Percentiles rank a stretch among this genome's conserved stretches.
Conservation (phyloP, 1,284 basidiomycete species). For the Chondrostereum purpureum region DNA sequence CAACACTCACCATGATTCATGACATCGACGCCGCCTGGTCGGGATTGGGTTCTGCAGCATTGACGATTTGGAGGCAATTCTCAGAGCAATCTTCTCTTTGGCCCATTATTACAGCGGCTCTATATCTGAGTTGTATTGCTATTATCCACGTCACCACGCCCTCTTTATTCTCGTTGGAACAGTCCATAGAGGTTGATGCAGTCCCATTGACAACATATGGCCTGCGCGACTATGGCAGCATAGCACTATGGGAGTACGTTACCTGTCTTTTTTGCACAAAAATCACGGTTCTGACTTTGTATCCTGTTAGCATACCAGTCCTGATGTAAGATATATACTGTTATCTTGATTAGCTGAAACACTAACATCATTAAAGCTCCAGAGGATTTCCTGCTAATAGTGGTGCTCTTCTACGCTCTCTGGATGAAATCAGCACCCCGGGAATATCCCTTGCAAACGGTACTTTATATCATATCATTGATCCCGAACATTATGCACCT, state of each 20-base stretch:
- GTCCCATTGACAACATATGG: not conserved
- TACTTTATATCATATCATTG: not conserved
- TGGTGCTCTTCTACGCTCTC: not conserved
- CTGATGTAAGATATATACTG: not conserved
- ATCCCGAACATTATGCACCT: not conserved
- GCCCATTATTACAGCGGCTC: not conserved
- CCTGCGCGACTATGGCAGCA: not conserved
- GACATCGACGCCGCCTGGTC: not conserved
- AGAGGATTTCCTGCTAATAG: not conserved
- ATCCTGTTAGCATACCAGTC: not conserved
- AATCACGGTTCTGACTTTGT: not conserved
- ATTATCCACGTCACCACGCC: not conserved
- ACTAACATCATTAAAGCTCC: not conserved
- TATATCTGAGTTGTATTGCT: not conserved
- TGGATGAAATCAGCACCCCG: not conserved
- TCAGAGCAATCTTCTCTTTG: not conserved
- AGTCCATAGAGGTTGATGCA: not conserved
- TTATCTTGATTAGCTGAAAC: not conserved
- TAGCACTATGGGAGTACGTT: not conserved
- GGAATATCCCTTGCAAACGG: not conserved
- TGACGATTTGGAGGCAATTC: not conserved
- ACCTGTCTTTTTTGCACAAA: too few relatives aligned
- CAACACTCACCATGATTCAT: not conserved
- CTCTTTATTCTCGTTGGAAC: slow-evolving; percentile 1
- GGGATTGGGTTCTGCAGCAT: not conserved